Evolutionary conservation across 2,329 filamentous ascomycete genomes (phyloP).

Genomic region (Coniella lustricola): DNA sequence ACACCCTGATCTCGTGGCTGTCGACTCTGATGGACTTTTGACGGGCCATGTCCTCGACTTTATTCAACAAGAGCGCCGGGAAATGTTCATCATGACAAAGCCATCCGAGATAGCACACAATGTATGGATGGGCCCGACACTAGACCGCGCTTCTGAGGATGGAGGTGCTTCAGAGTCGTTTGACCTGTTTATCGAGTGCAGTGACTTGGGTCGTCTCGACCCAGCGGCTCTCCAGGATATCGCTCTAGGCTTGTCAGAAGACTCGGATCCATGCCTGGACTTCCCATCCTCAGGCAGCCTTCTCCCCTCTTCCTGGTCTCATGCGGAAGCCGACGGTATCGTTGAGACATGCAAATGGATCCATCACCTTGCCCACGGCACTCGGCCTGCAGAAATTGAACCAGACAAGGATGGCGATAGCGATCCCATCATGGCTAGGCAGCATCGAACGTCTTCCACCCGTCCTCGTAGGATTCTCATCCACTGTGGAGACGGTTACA

Average conservation of each 20-base stretch:
- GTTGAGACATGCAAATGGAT: slow-evolving; percentile 88
- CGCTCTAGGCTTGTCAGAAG: slow-evolving; percentile 45
- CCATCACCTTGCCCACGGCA: slow-evolving; percentile 70
- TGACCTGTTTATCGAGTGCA: slow-evolving; percentile 84
- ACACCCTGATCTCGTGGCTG: slow-evolving; percentile 63
- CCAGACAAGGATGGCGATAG: slow-evolving; percentile 37
- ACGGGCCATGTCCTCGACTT: slow-evolving; percentile 83
- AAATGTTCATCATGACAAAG: slow-evolving; percentile 91
- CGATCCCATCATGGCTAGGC: slow-evolving; percentile 44
- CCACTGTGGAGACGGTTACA: slow-evolving; percentile 94
- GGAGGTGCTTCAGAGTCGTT: slow-evolving; percentile 45
- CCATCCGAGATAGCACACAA: slow-evolving; percentile 84
- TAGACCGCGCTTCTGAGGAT: slow-evolving; percentile 55
- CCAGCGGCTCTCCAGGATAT: slow-evolving; percentile 58
- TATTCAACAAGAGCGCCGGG: slow-evolving; percentile 76
- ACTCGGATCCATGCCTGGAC: slow-evolving; percentile 48
- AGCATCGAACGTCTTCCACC: slow-evolving; percentile 8
- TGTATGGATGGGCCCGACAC: slow-evolving; percentile 84
- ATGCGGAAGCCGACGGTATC: slow-evolving; percentile 75
- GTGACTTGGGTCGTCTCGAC: slow-evolving; percentile 73
- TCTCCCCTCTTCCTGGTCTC: slow-evolving; percentile 74
- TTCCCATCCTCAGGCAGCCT: slow-evolving; percentile 96
- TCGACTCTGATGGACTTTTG: slow-evolving; percentile 62
- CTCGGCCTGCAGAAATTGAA: slow-evolving; percentile 28
- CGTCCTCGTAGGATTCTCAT: slow-evolving; percentile 68